Conservation (phyloP, 768 basidiomycete genomes). For the Xerocomellus amylosporus region DNA sequence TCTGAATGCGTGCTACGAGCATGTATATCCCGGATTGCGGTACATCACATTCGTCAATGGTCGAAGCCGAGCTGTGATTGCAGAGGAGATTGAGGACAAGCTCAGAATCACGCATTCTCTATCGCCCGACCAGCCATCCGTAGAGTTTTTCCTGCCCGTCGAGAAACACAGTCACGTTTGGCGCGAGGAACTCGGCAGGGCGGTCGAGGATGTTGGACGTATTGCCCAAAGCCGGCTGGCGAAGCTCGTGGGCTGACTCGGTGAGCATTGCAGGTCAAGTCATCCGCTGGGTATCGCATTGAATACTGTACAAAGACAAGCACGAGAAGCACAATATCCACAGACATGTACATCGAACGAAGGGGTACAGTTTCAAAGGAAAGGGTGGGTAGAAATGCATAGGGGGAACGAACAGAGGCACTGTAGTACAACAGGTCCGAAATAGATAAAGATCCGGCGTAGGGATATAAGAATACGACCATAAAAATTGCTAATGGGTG, state of each 20-base stretch:
- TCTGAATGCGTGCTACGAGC: constrained; percentile 78
- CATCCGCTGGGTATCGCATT: constrained; percentile 2
- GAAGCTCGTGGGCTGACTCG: constrained; percentile 19
- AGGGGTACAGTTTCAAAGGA: background rate
- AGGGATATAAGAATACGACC: constrained; percentile 32
- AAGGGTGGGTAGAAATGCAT: constrained; percentile 5
- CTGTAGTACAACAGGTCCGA: constrained; percentile 29
- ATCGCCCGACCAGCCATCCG: constrained; percentile 34
- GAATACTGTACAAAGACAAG: constrained; percentile 19
- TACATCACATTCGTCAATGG: constrained; percentile 95
- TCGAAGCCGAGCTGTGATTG: constrained; percentile 65
- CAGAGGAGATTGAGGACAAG: constrained; percentile 74
- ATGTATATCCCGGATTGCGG: constrained; percentile 65
- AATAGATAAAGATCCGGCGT: constrained; percentile 17
- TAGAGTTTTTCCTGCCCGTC: constrained; percentile 39
- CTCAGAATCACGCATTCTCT: constrained; percentile 53
- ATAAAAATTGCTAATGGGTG: constrained; percentile 21
- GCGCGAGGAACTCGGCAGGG: constrained; percentile 66
- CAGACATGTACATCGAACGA: constrained; percentile 10
- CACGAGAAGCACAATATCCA: constrained; percentile 3
- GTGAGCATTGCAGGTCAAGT: background rate
- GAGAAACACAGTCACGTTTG: constrained; percentile 47
- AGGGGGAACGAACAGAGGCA: background rate
- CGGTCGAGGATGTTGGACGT: constrained; percentile 65
- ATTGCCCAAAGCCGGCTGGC: constrained; percentile 73